Evolutionary conservation across 306 rosid genomes (phyloP), one percentile per base, ranked within the genome.

Genomic region (Notholithocarpus densiflorus): DNA sequence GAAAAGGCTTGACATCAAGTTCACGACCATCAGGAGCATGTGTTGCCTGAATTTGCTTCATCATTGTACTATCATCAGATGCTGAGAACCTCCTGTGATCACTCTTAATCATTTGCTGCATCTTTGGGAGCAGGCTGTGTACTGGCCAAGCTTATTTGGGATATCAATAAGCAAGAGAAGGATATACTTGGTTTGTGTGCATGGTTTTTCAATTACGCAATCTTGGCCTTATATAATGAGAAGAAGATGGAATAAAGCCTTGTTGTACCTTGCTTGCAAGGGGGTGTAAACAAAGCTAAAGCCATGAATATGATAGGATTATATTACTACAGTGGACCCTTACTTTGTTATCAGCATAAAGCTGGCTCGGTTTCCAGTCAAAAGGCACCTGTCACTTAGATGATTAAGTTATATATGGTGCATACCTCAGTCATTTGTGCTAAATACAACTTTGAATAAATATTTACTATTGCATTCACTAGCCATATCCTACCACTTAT

Each of bases 201-300:
- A 70, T 85, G 86, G 84, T 60, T 59, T 71, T 75, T 32, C 45
- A 68, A 27, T 45, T 53, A 27, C 76, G 61, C 34, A 73, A 71
- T 53, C 79, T 14, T 29, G 15, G 74, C 17, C 26, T 81, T 89
- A 87, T 90, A 90, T 83, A 90, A 59, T 40, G 15, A 18, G 17
- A 40, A 66, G 78, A 59, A 62, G 83, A 69, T 71, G 88, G 97
- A 92, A 89, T 86, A 90, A 89, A 90, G 97, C 68, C 31, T 26
- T 72, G 80, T 59, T 59, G 94, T 94, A 79, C 98, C 94, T 94
- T 92, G 90, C 97, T 94, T 92, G 97, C 73, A 18, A 79, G 53
- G 79, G 86, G 89, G 87, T 56, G 79, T 77, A 72, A 54, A 65
- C 74, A 80, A 92, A 92, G 97, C 84, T 79, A 87, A 90, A 94